Conservation (phyloP, 2,329 filamentous ascomycete genomes). For the Cladobotryum mycophilum region DNA sequence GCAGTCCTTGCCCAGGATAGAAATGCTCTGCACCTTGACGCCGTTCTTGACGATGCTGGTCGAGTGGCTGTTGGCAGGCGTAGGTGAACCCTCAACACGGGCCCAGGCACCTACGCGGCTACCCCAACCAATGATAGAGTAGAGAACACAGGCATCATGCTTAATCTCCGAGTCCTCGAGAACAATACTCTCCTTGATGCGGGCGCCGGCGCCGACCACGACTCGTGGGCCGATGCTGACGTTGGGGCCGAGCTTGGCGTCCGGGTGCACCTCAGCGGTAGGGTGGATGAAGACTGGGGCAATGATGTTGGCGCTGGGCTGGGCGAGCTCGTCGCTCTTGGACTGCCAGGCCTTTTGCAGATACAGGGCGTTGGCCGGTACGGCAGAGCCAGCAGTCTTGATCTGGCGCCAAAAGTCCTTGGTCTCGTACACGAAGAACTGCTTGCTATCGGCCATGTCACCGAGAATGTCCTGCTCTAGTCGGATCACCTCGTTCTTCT, state of each 20-base stretch:
- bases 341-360: conserved; percentile 88
- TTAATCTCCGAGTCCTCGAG: conserved; percentile 93
- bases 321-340: conserved; percentile 68
- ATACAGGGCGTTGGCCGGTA: conserved; percentile 94
- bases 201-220: conserved; percentile 75
- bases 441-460: conserved; percentile 92
- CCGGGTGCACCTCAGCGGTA: conserved; percentile 81
- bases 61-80: conserved; percentile 77
- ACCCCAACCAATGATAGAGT: conserved; percentile 95
- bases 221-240: conserved; percentile 92
- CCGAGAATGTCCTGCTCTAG: conserved; percentile 96
- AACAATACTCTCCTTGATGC: conserved; percentile 93
- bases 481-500: conserved; percentile 80
- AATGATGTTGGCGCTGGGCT: conserved; percentile 80
- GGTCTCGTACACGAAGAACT: conserved; percentile 97
- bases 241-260: conserved; percentile 93
- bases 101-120: conserved; percentile 97
- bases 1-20: conserved; percentile 95
- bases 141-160: conserved; percentile 91
- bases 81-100: conserved; percentile 90
- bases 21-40: conserved; percentile 97
- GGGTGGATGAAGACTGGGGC: conserved; percentile 95
- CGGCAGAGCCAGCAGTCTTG: conserved; percentile 95
- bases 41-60: conserved; percentile 97
- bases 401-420: conserved; percentile 99